Evolutionary conservation across 225 moss, liverwort and hornwort species (phyloP).

Genomic region (Polytrichum formosum): DNA sequence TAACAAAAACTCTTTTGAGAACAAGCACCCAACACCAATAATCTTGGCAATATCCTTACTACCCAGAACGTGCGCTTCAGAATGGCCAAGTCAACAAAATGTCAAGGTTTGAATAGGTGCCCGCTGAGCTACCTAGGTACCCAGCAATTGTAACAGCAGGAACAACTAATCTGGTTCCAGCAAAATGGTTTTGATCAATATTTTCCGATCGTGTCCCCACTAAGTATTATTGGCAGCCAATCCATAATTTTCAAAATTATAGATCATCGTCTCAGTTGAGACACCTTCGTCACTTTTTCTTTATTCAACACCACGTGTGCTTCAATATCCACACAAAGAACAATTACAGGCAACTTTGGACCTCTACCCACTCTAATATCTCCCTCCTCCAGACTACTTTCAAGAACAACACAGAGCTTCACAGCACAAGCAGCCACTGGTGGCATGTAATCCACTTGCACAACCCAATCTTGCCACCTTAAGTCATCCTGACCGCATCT

Average conservation of each 20-base stretch:
- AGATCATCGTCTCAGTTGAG: constrained; percentile 15
- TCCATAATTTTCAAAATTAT: not conserved
- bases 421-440: constrained; percentile 35
- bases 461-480: constrained; percentile 19
- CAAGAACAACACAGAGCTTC: constrained; percentile 50
- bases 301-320: constrained; percentile 41
- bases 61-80: too few species aligned
- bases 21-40: too few species aligned
- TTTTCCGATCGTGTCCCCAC: too few species aligned
- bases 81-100: too few species aligned
- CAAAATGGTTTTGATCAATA: too few species aligned
- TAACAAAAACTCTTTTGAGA: too few species aligned
- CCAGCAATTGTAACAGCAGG: too few species aligned
- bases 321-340: constrained; percentile 51
- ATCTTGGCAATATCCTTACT: too few species aligned
- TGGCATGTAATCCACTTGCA: constrained; percentile 45
- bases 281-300: constrained; percentile 41
- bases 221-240: too few species aligned
- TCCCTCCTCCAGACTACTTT: constrained; percentile 13
- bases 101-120: too few species aligned
- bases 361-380: constrained; percentile 14
- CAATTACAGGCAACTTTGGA: constrained; percentile 42
- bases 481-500: constrained; percentile 9
- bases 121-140: too few species aligned
- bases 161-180: too few species aligned